A percentile compares a stretch with the other conserved stretches of the same genome.
These are phyloP conservation scores for Fusarium secorum DNA, from an alignment of 2,329 filamentous ascomycete species.

Conservation along the genomic window DNA sequence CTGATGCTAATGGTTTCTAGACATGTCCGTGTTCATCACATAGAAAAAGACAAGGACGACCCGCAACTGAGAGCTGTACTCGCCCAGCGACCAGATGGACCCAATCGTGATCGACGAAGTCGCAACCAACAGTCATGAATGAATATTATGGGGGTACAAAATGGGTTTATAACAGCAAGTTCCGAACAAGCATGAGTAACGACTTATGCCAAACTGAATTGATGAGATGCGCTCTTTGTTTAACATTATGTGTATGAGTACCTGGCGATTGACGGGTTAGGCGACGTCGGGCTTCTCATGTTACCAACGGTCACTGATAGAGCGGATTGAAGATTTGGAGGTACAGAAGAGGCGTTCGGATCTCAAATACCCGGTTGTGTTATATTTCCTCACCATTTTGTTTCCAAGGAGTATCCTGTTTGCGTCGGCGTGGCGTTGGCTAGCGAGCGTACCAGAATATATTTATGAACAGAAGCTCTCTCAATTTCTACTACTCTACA, in stretches of 20 bases:
- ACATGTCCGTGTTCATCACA: conserved; percentile 91
- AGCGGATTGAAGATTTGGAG: too few relatives aligned
- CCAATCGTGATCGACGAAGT: conserved; percentile 79
- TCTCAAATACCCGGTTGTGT: conserved; percentile 38
- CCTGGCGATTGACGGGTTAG: conserved; percentile 7
- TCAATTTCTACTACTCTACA: too few relatives aligned
- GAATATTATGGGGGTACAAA: not conserved
- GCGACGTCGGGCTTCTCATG: not conserved
- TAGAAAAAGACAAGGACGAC: conserved; percentile 90
- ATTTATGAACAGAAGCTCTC: too few relatives aligned
- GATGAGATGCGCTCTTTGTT: not conserved
- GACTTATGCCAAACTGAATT: conserved; percentile 2
- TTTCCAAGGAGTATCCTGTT: too few relatives aligned
- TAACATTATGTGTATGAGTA: conserved; percentile 23
- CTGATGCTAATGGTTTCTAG: conserved; percentile 53
- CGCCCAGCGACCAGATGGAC: conserved; percentile 83
- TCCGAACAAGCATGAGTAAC: not conserved
- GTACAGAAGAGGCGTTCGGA: conserved; percentile 36
- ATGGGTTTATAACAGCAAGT: not conserved
- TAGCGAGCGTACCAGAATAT: too few relatives aligned
- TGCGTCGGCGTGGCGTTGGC: too few relatives aligned
- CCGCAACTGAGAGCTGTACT: conserved; percentile 81
- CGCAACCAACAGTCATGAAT: conserved; percentile 57
- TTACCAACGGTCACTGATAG: too few relatives aligned
- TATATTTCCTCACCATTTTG: too few relatives aligned